A percentile compares a stretch with the other conserved stretches of the same genome.
Evolutionary conservation across 768 basidiomycete species (phyloP).

Genomic region (Favolaschia claudopus): DNA sequence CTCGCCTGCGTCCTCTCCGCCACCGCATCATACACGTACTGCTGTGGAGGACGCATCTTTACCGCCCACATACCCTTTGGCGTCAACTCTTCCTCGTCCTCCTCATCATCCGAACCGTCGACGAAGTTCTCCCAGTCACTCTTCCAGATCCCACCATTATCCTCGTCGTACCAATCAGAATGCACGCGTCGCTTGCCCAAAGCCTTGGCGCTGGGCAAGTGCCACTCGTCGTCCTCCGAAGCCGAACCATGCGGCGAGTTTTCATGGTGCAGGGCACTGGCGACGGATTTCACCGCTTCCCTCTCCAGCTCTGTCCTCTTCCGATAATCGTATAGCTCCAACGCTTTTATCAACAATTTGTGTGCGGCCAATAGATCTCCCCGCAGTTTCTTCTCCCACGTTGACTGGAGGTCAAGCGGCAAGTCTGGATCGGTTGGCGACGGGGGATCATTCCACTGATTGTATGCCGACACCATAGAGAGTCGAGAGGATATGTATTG

Average conservation of each 20-base stretch:
- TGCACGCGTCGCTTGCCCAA: slow-evolving; percentile 82
- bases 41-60: slow-evolving; percentile 54
- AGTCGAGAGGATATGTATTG: no score
- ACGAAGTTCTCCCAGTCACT: slow-evolving; percentile 33
- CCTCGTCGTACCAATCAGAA: slow-evolving; percentile 62
- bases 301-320: slow-evolving; percentile 71
- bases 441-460: no score
- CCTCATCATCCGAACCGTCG: slow-evolving; percentile 59
- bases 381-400: no score
- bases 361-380: no score
- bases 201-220: slow-evolving; percentile 87
- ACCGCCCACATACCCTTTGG: slow-evolving; percentile 38
- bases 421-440: no score
- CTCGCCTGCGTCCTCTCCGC: slow-evolving; percentile 79
- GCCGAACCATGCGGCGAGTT: no score
- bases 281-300: slow-evolving; percentile 69
- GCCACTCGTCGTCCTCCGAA: slow-evolving; percentile 42
- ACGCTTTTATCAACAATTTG: no score
- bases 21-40: slow-evolving; percentile 92
- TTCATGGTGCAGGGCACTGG: no score
- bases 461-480: no score
- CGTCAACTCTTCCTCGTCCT: slow-evolving; percentile 47
- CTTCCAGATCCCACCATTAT: slow-evolving; percentile 58
- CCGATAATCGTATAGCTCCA: no score
- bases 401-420: no score